Evolutionary conservation across 495 filamentous ascomycete genomes (phyloP), one percentile per base, ranked within the genome.

Genomic region (Penicillium dipodomyicola): DNA sequence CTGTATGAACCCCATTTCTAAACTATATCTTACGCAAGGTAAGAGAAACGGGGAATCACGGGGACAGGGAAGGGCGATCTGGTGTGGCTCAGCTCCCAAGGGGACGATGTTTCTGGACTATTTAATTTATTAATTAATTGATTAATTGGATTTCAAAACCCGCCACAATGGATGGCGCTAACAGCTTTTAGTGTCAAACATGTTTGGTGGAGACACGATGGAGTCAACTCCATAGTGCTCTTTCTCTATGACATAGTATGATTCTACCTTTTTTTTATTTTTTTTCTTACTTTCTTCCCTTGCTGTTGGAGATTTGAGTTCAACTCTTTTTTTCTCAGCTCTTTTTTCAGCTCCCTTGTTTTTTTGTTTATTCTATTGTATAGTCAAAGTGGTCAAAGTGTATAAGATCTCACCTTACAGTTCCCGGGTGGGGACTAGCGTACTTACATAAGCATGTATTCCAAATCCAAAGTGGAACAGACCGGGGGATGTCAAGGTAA

Each of bases 51-150:
- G 25, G 25, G 25, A 27, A 27, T 27, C 35, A 53, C 49, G 32
- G 55, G 35, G 29, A 22, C 22, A 22, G 0, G 22, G 22, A 22
- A 29, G 25, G 22, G 39, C 27, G 23, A 30, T 42, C 52, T 30
- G 19, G 14, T 59, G 63, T 65, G 63, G 63, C 60, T 65, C 56
- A 65, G 59, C 52, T 54, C 47, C 8, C 32, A 54, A 60, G 49
- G 49, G 22, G 22, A 25, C 23, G 6, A 5, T 25, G 6, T 25
- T 25, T 25, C 6, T 53, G 45, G 46, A 2, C 7, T 7, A 33
- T 33, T 22, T 48, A 54, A 25, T 15, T 27, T 27, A 29, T 17
- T 15, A 29, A 19, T 46, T 23, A 29, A 48, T 22, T 49, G 49
- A 15, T 17, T 46, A 30, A 46, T 46, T 30, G 25, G 27, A 44